A percentile compares a stretch with the other conserved stretches of the same genome.
Conservation (phyloP, 371 early-diverging fungal species). For the Umbelopsis sp. region DNA sequence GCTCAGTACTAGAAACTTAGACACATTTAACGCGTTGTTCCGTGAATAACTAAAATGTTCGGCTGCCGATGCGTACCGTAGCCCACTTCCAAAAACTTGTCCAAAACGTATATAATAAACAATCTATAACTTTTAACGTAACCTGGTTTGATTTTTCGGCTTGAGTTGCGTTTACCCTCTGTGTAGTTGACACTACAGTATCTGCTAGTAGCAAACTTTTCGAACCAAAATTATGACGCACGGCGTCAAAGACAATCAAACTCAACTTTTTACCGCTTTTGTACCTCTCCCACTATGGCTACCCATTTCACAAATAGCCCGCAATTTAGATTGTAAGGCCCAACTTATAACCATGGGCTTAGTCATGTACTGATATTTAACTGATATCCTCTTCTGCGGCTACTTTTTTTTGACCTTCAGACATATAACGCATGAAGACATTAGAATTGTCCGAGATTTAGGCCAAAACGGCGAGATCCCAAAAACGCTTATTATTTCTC, state of each 20-base stretch:
- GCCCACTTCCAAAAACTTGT: no score
- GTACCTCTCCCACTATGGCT: background rate
- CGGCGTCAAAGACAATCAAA: conserved; percentile 6
- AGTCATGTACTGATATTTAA: background rate
- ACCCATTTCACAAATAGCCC: background rate
- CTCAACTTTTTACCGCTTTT: conserved; percentile 4
- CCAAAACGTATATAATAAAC: no score
- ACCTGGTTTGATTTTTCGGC: no score
- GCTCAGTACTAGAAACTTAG: conserved; percentile 40
- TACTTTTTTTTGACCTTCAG: background rate
- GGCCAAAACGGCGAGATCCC: background rate
- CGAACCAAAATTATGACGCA: background rate
- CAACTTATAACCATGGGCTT: background rate
- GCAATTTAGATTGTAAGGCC: background rate
- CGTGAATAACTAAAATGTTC: no score
- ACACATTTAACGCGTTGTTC: background rate
- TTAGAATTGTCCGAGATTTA: background rate
- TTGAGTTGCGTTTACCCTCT: no score
- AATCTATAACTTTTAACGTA: no score
- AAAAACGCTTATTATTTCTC: background rate
- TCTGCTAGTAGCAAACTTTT: no score
- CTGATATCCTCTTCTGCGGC: background rate
- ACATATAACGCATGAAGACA: conserved; percentile 3
- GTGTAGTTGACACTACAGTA: no score
- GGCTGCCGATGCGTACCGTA: no score